These are phyloP conservation scores for Trypanosoma brucei DNA, from an alignment of 208 protist genomes.

Conservation along the genomic window DNA sequence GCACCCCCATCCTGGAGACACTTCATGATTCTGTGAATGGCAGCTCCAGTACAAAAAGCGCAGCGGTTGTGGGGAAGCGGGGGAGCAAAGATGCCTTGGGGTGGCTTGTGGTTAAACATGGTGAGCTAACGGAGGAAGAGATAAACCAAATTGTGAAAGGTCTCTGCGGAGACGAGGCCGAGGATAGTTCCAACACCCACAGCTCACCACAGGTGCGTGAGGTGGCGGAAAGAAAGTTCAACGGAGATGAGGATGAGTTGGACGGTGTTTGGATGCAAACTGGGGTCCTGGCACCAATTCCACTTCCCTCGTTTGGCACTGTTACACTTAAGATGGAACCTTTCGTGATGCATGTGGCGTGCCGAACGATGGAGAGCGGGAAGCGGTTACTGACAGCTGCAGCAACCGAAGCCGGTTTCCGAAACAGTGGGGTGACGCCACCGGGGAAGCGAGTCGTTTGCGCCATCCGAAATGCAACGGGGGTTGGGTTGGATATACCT, in stretches of 20 bases:
- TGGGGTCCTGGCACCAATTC: background rate
- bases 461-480: constrained; percentile 62
- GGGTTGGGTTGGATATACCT: constrained; percentile 72
- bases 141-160: constrained; percentile 47
- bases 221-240: background rate
- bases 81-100: constrained; percentile 63
- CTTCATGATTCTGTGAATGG: background rate
- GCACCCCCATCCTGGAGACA: constrained; percentile 13
- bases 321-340: constrained; percentile 84
- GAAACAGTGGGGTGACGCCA: constrained; percentile 84
- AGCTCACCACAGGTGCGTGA: background rate
- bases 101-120: constrained; percentile 84
- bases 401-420: constrained; percentile 67
- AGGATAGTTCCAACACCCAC: background rate
- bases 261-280: constrained; percentile 35
- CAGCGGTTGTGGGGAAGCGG: constrained; percentile 40
- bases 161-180: constrained; percentile 36
- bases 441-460: constrained; percentile 77
- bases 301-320: constrained; percentile 29
- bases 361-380: constrained; percentile 69
- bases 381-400: constrained; percentile 66
- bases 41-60: background rate
- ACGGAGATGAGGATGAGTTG: constrained; percentile 32
- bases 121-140: constrained; percentile 51
- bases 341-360: constrained; percentile 87